A percentile compares a stretch with the other conserved stretches of the same genome.
Conservation (phyloP, 805 yeast genomes). For the Schwanniomyces polymorphus region DNA sequence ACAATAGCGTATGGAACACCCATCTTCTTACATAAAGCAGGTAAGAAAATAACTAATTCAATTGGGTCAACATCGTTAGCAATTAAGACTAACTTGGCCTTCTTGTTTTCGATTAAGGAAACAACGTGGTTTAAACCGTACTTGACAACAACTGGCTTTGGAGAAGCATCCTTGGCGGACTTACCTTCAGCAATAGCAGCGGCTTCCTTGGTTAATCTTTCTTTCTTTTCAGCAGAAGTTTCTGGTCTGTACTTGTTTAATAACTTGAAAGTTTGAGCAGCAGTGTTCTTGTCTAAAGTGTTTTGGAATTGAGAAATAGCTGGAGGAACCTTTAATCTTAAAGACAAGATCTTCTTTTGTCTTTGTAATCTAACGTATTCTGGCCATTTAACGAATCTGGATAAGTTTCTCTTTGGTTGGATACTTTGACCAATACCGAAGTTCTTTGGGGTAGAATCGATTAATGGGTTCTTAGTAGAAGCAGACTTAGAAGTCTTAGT, state of each 20-base stretch:
- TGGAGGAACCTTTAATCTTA: slow-evolving; percentile 99
- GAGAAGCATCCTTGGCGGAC: slow-evolving; percentile 93
- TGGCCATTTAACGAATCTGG: slow-evolving; percentile 99
- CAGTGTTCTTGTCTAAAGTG: slow-evolving; percentile 98
- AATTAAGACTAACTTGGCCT: slow-evolving; percentile 94
- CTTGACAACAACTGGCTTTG: slow-evolving; percentile 96
- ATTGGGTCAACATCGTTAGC: slow-evolving; percentile 99
- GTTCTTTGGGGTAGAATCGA: slow-evolving; percentile 87
- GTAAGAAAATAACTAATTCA: slow-evolving; percentile 94
- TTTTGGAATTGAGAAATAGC: slow-evolving; percentile 95
- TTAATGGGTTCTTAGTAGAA: slow-evolving; percentile 71
- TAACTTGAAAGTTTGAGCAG: slow-evolving; percentile 94
- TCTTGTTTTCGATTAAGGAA: slow-evolving; percentile 95
- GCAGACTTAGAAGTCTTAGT: slow-evolving; percentile 48
- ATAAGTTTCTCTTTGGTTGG: slow-evolving; percentile 95
- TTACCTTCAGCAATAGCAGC: slow-evolving; percentile 98
- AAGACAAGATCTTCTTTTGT: slow-evolving; percentile 93
- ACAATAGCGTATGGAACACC: slow-evolving; percentile 99
- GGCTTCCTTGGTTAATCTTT: slow-evolving; percentile 97
- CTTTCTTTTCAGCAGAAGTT: slow-evolving; percentile 96
- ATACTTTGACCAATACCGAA: slow-evolving; percentile 96
- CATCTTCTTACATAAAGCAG: slow-evolving; percentile 99
- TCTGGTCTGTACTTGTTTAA: slow-evolving; percentile 99
- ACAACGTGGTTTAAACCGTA: slow-evolving; percentile 99
- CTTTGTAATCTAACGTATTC: slow-evolving; percentile 97